phyloP scores from a whole-genome alignment of 2,329 filamentous ascomycete genomes.

The Salinomyces thailandicus region DNA sequence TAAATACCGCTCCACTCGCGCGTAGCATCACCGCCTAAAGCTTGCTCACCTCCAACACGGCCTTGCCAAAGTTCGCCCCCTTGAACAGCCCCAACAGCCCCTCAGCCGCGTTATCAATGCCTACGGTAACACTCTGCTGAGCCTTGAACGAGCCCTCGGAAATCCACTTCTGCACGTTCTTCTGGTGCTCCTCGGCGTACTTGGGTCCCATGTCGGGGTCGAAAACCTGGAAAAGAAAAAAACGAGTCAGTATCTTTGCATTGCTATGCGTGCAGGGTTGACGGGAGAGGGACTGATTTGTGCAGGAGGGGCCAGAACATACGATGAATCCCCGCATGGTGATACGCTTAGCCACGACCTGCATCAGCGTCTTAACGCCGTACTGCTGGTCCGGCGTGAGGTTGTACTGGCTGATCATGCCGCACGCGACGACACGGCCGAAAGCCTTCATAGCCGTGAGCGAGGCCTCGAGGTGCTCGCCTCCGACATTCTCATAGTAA shows the following conservation, averaged over 20 bases:
- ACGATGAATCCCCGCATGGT: slow-evolving; percentile 66
- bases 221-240: slow-evolving; percentile 29
- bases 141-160: slow-evolving; percentile 64
- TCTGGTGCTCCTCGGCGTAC: slow-evolving; percentile 60
- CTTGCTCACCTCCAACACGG: slow-evolving; percentile 54
- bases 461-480: slow-evolving; percentile 61
- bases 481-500: slow-evolving; percentile 70
- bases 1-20: no score
- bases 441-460: slow-evolving; percentile 52
- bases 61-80: slow-evolving; percentile 81
- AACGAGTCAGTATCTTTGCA: neutral
- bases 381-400: slow-evolving; percentile 45
- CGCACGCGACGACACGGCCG: slow-evolving; percentile 55
- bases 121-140: slow-evolving; percentile 56
- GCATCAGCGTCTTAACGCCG: slow-evolving; percentile 55
- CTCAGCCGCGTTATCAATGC: slow-evolving; percentile 66
- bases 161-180: slow-evolving; percentile 67
- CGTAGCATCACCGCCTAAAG: neutral
- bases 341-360: slow-evolving; percentile 58
- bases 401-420: slow-evolving; percentile 74
- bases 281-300: neutral
- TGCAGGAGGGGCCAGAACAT: slow-evolving; percentile 1
- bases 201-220: slow-evolving; percentile 56
- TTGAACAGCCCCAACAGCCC: slow-evolving; percentile 64
- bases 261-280: neutral